Evolutionary conservation across 1,139 yeast genomes (phyloP).

Genomic region (Zygosaccharomyces sapae): DNA sequence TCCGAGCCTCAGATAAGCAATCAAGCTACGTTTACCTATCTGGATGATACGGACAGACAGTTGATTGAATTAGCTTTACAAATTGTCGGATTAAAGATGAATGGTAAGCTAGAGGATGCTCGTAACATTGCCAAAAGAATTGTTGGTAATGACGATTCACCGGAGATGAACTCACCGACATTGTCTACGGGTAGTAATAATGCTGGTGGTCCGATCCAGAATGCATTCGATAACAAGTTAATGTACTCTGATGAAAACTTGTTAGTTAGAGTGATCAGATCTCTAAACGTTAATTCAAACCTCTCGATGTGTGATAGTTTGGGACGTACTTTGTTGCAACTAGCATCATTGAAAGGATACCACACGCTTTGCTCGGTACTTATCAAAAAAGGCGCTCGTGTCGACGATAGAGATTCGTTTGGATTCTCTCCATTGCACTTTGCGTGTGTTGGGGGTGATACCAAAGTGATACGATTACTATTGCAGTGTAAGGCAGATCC

Average conservation of each 20-base stretch:
- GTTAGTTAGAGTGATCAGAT: slow-evolving; percentile 58
- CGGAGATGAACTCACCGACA: slow-evolving; percentile 15
- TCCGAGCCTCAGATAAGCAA: slow-evolving; percentile 14
- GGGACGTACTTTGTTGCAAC: slow-evolving; percentile 84
- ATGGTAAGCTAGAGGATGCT: slow-evolving; percentile 90
- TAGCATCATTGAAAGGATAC: slow-evolving; percentile 75
- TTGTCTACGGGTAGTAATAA: slow-evolving; percentile 14
- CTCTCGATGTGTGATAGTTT: slow-evolving; percentile 76
- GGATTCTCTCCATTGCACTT: slow-evolving; percentile 86
- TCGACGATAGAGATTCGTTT: slow-evolving; percentile 30
- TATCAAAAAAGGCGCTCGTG: slow-evolving; percentile 65
- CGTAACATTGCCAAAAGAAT: slow-evolving; percentile 83
- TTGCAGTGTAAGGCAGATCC: slow-evolving; percentile 56
- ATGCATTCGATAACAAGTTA: slow-evolving; percentile 7
- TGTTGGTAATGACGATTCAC: slow-evolving; percentile 51
- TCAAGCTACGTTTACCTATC: slow-evolving; percentile 64
- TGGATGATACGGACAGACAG: slow-evolving; percentile 90
- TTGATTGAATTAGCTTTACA: slow-evolving; percentile 88
- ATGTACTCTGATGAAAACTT: slow-evolving; percentile 49
- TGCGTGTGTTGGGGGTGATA: slow-evolving; percentile 72
- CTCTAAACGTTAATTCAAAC: slow-evolving; percentile 49
- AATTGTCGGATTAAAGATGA: slow-evolving; percentile 91
- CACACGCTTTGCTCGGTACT: slow-evolving; percentile 56
- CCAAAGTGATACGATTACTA: slow-evolving; percentile 35
- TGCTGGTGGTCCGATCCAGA: slow-evolving; percentile 9